Percentiles rank a stretch among this genome's conserved stretches.
phyloP scores from a whole-genome alignment of 2,329 filamentous ascomycete genomes.

The Pyricularia grisea region DNA sequence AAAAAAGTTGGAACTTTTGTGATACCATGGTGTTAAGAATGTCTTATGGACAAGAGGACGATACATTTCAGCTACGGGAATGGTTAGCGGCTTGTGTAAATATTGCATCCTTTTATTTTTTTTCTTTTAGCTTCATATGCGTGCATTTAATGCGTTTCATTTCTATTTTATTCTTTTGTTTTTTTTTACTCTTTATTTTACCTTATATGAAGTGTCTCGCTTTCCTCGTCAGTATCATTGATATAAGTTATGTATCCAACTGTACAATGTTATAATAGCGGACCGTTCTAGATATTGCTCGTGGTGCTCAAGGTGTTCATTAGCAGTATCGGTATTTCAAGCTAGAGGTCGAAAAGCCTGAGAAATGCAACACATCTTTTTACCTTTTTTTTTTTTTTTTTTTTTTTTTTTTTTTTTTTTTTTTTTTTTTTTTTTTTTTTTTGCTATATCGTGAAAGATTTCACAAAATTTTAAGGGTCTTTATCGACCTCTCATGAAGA shows the following conservation, averaged over 20 bases:
- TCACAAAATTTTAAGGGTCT: no score
- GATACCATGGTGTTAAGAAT: slow-evolving; percentile 1
- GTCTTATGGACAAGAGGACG: not conserved
- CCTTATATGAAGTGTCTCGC: not conserved
- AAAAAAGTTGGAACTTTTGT: not conserved
- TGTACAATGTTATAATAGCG: not conserved
- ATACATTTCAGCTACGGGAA: not conserved
- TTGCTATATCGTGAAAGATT: no score
- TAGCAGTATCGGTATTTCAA: no score
- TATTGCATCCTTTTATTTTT: not conserved
- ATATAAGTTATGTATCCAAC: not conserved
- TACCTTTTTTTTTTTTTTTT: no score
- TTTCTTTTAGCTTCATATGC: not conserved
- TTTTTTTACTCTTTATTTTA: no score
- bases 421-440: no score
- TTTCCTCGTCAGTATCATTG: not conserved
- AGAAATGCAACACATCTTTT: no score
- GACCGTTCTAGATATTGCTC: no score
- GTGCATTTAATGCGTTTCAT: not conserved
- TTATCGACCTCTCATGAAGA: not conserved
- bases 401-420: no score
- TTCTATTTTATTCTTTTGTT: no score
- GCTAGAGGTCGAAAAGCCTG: no score
- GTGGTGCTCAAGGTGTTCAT: no score
- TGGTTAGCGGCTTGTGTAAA: not conserved